Evolutionary conservation across 345 rosid genomes (phyloP), one percentile per base, ranked within the genome.

Genomic region (Populus euphratica): DNA sequence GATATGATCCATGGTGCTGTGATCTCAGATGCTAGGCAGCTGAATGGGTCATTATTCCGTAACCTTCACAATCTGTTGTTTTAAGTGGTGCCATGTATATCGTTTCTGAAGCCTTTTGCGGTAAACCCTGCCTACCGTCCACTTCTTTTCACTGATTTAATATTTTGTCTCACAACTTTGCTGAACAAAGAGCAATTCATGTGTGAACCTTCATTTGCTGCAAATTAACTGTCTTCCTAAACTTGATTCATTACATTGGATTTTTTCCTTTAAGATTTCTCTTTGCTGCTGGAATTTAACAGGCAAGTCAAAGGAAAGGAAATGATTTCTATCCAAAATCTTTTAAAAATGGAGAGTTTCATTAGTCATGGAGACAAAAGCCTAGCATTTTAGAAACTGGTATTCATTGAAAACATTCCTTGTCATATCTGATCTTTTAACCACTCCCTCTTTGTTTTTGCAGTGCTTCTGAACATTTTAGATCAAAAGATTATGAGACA

Each of bases 391-490:
- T 47, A 14, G 50, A 47, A 47, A 47, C 17, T 47, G 50, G 50
- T 47, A 47, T 3, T 13, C 50, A 47, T 27, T 74, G 21, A 31
- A 54, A 69, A 29, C 16, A 18, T 77, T 31, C 8, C 27, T 31
- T 16, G 13, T 49, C 8, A 2, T 39, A 39, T 62, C 20, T 12
- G 36, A 16, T 23, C 3, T 12, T 17, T 61, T 38, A 66, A 39
- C 54, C 14, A 21, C 39, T 36, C 50, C 6, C 18, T 69, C 14
- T 73, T 78, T 86, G n/a, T 76, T 75, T 84, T 50, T 76, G 27
- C 88, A 96, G 97, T 81, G 98, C 93, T 80, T 85, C 97, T 49
- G 92, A 83, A 78, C 89, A 85, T 81, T 96, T 96, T 82, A 85
- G 83, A 63, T 85, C 81, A 62, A 96, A 96, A 85, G 95, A 96